phyloP scores from a whole-genome alignment of 495 filamentous ascomycete genomes.

The Penicillium malachiteum region DNA sequence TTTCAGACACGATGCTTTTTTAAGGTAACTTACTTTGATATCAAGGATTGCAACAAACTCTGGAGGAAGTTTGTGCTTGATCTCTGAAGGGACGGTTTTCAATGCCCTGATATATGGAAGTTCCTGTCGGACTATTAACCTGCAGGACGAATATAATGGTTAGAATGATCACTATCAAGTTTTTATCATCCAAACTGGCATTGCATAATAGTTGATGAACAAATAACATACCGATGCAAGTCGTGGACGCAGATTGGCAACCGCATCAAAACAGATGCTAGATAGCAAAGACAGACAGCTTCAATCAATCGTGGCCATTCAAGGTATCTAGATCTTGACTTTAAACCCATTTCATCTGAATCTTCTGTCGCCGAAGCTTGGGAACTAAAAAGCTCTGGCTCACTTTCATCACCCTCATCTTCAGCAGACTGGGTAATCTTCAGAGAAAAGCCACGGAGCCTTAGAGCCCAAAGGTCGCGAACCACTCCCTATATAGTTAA shows the following conservation, averaged over 20 bases:
- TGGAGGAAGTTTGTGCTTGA: constrained; percentile 61
- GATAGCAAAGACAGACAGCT: constrained; percentile 64
- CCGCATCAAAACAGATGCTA: constrained; percentile 62
- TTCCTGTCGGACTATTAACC: constrained; percentile 44
- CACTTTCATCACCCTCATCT: constrained; percentile 29
- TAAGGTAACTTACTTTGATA: constrained; percentile 41
- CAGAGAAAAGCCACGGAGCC: constrained; percentile 50
- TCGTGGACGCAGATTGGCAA: constrained; percentile 63
- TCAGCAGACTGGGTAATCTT: constrained; percentile 38
- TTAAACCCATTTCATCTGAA: constrained; percentile 20
- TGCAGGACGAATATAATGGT: background rate
- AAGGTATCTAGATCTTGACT: constrained; percentile 25
- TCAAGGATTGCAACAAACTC: constrained; percentile 59
- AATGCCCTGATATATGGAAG: constrained; percentile 47
- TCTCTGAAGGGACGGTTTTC: constrained; percentile 58
- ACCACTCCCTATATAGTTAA: constrained; percentile 47
- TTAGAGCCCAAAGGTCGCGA: constrained; percentile 68
- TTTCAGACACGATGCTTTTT: background rate
- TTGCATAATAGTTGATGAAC: background rate
- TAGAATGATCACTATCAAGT: background rate
- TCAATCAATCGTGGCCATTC: constrained; percentile 60
- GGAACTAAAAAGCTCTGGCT: constrained; percentile 51
- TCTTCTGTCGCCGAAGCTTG: constrained; percentile 38
- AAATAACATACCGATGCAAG: constrained; percentile 48
- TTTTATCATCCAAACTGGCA: background rate